phyloP scores from a whole-genome alignment of 129 eudicot species.

The Daucus carota region DH1_v3.0 NC_030387.2:5982001-5982500 shows the following conservation, averaged over 20 bases:
- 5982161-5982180: background rate
- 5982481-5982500: background rate
- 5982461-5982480: background rate
- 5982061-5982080: no score
- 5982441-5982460: background rate
- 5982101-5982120: background rate
- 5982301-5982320: background rate
- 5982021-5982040: background rate
- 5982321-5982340: constrained; percentile 4
- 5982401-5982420: constrained; percentile 86
- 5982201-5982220: background rate
- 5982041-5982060: background rate
- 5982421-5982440: constrained; percentile 78
- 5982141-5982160: background rate
- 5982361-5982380: constrained; percentile 93
- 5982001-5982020: background rate
- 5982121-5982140: background rate
- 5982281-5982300: background rate
- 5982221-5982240: background rate
- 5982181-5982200: background rate
- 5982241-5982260: background rate
- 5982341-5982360: constrained; percentile 81
- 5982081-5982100: background rate
- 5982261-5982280: background rate
- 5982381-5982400: constrained; percentile 96